Evolutionary conservation across 805 yeast genomes (phyloP), one percentile per base, ranked within the genome.

Genomic region (Blastobotrys americana): DNA sequence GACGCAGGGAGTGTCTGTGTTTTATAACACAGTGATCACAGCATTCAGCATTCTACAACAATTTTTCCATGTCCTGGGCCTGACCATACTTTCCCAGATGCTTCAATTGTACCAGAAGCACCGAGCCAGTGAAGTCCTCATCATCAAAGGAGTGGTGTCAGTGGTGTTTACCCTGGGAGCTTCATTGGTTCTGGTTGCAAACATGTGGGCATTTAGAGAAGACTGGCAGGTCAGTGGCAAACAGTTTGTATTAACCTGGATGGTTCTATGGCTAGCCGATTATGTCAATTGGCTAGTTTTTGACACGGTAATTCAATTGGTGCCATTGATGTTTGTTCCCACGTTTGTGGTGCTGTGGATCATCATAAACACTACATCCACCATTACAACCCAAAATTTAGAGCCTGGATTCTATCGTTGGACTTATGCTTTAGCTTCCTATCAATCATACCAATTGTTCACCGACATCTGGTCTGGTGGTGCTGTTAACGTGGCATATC

Each of bases 401-500:
- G 16, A n/a, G 9, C 47, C 50, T 1, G 41, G 39, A 5, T 47
- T 47, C 27, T 47, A 47, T 31, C 38, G 42, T 8, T 39, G 44
- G 50, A 44, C 41, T 2, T 47, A 47, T 25, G 47, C 50, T 4
- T 37, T 47, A n/a, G 47, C 50, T n/a, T 25, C 41, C n/a, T 40
- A 39, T 41, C 23, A 39, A 10, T 44, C 44, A 3, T 47, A 43
- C 16, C 23, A 28, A 16, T 10, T 43, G 6, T 15, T 47, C 27
- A 31, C 42, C 16, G 50, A 47, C 22, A 39, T 47, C 19, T 47
- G 50, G 50, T 43, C 47, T 2, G 37, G 50, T 5, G 49, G 49
- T 2, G 8, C 37, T 9, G 43, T 42, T 25, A 43, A 36, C 3
- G 31, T 33, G 6, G 33, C 39, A 5, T 43, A 42, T 37, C 38